Evolutionary conservation across 2,329 filamentous ascomycete species (phyloP).

Genomic region (Fusarium aywerte): DNA sequence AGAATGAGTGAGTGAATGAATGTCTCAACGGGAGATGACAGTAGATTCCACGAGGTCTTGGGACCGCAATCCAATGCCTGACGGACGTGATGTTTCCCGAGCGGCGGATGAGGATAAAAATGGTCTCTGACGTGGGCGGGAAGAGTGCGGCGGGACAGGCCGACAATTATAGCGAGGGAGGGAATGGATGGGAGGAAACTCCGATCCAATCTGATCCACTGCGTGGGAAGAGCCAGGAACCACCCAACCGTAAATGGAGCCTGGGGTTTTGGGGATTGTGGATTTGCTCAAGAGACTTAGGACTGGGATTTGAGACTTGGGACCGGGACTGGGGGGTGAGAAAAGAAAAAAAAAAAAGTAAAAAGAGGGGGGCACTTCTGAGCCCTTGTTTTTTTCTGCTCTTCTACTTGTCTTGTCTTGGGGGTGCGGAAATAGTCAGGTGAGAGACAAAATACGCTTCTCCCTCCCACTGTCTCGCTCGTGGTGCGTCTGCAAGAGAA

Average conservation of each 20-base stretch:
- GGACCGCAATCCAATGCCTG: conserved; percentile 38
- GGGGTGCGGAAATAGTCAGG: conserved; percentile 41
- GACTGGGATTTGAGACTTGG: conserved; percentile 36
- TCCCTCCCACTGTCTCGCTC: conserved; percentile 18
- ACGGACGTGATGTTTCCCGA: conserved; percentile 28
- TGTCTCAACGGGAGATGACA: conserved; percentile 45
- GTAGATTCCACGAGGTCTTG: conserved; percentile 43
- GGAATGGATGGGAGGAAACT: conserved; percentile 37
- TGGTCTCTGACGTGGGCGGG: conserved; percentile 42
- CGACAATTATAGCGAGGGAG: conserved; percentile 42
- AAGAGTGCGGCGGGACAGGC: conserved; percentile 42
- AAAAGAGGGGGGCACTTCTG: conserved; percentile 35
- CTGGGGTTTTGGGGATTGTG: conserved; percentile 41
- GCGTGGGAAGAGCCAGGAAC: conserved; percentile 41
- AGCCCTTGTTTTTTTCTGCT: conserved; percentile 18
- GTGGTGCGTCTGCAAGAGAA: conserved; percentile 23
- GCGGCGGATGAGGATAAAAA: conserved; percentile 29
- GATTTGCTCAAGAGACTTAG: conserved; percentile 28
- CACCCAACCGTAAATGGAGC: conserved; percentile 40
- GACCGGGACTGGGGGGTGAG: conserved; percentile 37
- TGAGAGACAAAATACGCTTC: conserved; percentile 32
- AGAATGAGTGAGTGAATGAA: conserved; percentile 35
- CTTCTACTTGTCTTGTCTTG: conserved; percentile 20
- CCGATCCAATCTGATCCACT: conserved; percentile 41
- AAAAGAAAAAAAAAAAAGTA: conserved; percentile 20